A percentile compares a stretch with the other conserved stretches of the same genome.
Evolutionary conservation across 768 basidiomycete species (phyloP).

Genomic region (Auriscalpium orientale): DNA sequence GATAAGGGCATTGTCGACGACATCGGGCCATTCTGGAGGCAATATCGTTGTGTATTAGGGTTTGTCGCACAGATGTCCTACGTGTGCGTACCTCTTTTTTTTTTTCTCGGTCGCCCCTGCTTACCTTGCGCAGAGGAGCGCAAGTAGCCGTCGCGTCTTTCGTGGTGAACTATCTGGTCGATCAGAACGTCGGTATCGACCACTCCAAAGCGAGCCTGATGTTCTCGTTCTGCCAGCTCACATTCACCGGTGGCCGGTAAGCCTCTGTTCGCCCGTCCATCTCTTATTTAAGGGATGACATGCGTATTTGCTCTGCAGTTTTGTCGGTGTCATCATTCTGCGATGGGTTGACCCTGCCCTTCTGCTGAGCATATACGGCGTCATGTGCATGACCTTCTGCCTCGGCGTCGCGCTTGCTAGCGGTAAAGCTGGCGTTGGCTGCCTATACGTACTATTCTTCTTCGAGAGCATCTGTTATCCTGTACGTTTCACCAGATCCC

Average conservation of each 20-base stretch:
- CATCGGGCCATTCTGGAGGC: constrained; percentile 56
- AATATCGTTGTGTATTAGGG: constrained; percentile 64
- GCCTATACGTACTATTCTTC: constrained; percentile 61
- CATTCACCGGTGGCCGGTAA: constrained; percentile 55
- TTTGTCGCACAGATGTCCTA: constrained; percentile 67
- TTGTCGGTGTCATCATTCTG: constrained; percentile 53
- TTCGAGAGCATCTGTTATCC: constrained; percentile 74
- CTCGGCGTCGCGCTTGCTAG: constrained; percentile 42
- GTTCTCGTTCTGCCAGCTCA: constrained; percentile 68
- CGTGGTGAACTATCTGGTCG: constrained; percentile 63
- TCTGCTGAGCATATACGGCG: constrained; percentile 45
- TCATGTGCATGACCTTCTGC: constrained; percentile 44
- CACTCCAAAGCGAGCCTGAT: constrained; percentile 50
- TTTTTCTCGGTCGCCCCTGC: background rate
- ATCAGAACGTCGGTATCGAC: constrained; percentile 48
- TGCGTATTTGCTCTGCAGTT: constrained; percentile 26
- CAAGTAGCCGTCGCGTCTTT: constrained; percentile 62
- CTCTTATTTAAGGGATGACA: too few relatives aligned
- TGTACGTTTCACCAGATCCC: constrained; percentile 23
- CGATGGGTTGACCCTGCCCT: constrained; percentile 61
- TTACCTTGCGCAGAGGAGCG: constrained; percentile 35
- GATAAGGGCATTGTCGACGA: constrained; percentile 32
- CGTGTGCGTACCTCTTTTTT: constrained; percentile 32
- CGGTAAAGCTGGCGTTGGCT: constrained; percentile 49
- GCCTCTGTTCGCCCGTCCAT: constrained; percentile 3